phyloP scores from a whole-genome alignment of 345 rosid species.

The Arabidopsis suecica region DNA sequence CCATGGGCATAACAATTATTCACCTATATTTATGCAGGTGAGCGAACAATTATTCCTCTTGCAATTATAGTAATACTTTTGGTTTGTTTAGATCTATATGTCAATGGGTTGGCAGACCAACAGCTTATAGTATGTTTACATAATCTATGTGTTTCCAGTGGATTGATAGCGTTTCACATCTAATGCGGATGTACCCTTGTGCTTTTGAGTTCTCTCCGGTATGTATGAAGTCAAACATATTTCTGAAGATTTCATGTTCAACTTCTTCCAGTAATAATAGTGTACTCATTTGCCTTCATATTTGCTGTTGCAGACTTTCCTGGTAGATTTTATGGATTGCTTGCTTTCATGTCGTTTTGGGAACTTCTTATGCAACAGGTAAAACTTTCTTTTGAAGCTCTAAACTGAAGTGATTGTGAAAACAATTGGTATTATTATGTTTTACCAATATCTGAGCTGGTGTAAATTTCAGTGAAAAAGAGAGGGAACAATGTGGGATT shows the following conservation, averaged over 20 bases:
- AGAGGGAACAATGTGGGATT: conserved; percentile 77
- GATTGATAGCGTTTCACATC: conserved; percentile 95
- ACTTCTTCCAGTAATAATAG: conserved; percentile 5
- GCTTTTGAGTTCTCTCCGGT: conserved; percentile 97
- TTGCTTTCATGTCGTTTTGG: conserved; percentile 97
- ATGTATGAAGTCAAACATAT: conserved; percentile 46
- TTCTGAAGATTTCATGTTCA: conserved; percentile 17
- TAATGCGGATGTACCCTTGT: conserved; percentile 94
- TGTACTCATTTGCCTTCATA: conserved; percentile 22
- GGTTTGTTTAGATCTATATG: conserved; percentile 22
- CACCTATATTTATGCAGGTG: conserved; percentile 98
- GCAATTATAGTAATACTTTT: conserved; percentile 13
- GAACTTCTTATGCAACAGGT: conserved; percentile 97
- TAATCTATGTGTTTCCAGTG: conserved; percentile 61
- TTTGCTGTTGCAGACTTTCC: conserved; percentile 64
- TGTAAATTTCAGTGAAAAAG: conserved; percentile 79
- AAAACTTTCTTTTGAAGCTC: conserved; percentile 28
- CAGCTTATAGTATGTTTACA: conserved; percentile 10
- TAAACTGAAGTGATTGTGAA: conserved; percentile 10
- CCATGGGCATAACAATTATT: conserved; percentile 86
- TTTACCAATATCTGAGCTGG: background rate
- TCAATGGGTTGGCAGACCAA: conserved; percentile 24
- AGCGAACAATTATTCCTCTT: conserved; percentile 11
- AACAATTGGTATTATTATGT: background rate
- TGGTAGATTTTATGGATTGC: conserved; percentile 92